Evolutionary conservation across 2,329 filamentous ascomycete genomes (phyloP), one percentile per base, ranked within the genome.

Genomic region (Ophiocordyceps camponoti-floridani): DNA sequence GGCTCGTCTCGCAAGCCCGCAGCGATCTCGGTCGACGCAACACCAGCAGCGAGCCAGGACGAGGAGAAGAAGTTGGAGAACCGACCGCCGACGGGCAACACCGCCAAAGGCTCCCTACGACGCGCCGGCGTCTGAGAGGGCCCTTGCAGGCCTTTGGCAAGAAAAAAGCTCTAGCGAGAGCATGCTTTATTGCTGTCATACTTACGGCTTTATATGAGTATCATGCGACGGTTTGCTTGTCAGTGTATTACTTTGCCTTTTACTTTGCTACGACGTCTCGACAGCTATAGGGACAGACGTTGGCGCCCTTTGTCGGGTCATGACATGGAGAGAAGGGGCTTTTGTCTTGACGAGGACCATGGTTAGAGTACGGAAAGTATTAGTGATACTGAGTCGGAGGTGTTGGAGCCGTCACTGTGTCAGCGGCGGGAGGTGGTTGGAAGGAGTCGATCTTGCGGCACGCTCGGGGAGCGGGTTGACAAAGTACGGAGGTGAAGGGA

Each of bases 11-110:
- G 45, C 40, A 66, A 59, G 46, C 41, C 52, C 10, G 46, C 47
- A n/a, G 53, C 23, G 23, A 23, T 55, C 13, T 35, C 45, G 9
- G 53, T 47, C 33, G 53, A 56, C 18, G 41, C 49, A n/a, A 46
- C 44, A 18, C 18, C 35, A 33, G 28, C 51, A 28, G 19, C 47
- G 13, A 48, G 51, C 23, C 44, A 51, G 14, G 43, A 50, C 8
- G 49, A 55, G 4, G 61, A 65, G 46, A 66, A 62, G 52, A 58
- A 58, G 35, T 60, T 62, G 18, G 68, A 72, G 56, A 72, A 72
- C 50, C 58, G 62, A 23, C 68, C 64, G 31, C 66, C 65, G 0
- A 43, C 46, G 16, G 52, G 54, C 37, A 45, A 47, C 19, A 45
- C 44, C 37, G 37, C 27, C 26, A 51, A 50, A 35, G 46, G 44